phyloP scores from a whole-genome alignment of 2,329 filamentous ascomycete species.

The Leptosphaerulina australis region DNA sequence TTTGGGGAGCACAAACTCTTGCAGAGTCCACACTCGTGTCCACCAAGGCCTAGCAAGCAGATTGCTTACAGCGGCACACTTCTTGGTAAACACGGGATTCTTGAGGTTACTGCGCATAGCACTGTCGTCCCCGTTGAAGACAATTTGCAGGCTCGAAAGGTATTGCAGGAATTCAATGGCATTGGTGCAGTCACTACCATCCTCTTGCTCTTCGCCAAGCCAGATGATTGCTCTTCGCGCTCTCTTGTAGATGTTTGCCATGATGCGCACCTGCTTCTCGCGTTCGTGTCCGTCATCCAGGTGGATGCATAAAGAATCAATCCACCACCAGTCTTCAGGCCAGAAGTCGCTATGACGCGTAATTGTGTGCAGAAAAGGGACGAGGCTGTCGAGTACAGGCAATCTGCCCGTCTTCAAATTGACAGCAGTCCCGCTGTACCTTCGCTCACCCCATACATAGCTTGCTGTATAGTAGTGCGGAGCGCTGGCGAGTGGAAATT shows the following conservation, averaged over 20 bases:
- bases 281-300: constrained; percentile 33
- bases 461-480: constrained; percentile 39
- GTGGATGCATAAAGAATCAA: constrained; percentile 42
- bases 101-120: constrained; percentile 27
- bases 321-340: constrained; percentile 40
- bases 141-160: constrained; percentile 27
- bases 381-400: constrained; percentile 29
- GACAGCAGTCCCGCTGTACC: constrained; percentile 17
- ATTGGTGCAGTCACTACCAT: constrained; percentile 44
- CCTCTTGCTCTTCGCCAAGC: constrained; percentile 49
- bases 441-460: constrained; percentile 37
- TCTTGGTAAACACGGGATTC: constrained; percentile 21
- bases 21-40: constrained; percentile 37
- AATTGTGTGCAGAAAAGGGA: constrained; percentile 34
- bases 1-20: constrained; percentile 40
- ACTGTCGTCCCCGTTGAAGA: constrained; percentile 25
- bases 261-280: constrained; percentile 40
- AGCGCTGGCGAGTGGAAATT: constrained; percentile 30
- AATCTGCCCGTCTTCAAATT: constrained; percentile 22
- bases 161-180: constrained; percentile 35
- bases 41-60: constrained; percentile 38
- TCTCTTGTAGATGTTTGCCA: constrained; percentile 40
- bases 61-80: constrained; percentile 32
- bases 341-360: constrained; percentile 29
- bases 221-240: constrained; percentile 33